phyloP scores from a whole-genome alignment of 768 basidiomycete species.

The Suillus subluteus region DNA sequence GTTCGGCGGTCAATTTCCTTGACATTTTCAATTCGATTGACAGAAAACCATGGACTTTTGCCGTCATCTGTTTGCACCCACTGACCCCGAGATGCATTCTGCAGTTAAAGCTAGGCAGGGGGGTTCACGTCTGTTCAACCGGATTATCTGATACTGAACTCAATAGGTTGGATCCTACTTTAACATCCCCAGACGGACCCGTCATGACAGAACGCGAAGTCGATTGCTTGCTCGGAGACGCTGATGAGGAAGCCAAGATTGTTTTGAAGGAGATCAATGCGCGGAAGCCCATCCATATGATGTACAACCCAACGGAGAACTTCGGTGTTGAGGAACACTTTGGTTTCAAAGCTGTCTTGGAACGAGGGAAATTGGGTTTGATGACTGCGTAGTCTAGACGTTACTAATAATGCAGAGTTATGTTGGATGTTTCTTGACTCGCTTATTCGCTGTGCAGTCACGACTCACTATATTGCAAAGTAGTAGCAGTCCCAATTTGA shows the following conservation, averaged over 20 bases:
- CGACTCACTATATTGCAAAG: not conserved
- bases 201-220: not conserved
- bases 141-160: not conserved
- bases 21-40: not conserved
- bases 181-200: not conserved
- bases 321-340: not conserved
- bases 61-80: not conserved
- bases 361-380: constrained; percentile 1
- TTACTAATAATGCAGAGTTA: not conserved
- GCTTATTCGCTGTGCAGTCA: not conserved
- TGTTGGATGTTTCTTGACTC: not conserved
- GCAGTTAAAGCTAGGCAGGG: not conserved
- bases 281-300: not conserved
- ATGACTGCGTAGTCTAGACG: not conserved
- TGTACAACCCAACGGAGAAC: constrained; percentile 1
- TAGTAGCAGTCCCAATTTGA: not conserved
- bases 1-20: not conserved
- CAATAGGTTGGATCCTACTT: not conserved
- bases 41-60: constrained; percentile 1
- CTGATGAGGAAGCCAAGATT: not conserved
- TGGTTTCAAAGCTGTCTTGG: not conserved
- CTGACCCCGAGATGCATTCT: not conserved
- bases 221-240: not conserved
- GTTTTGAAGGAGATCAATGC: constrained; percentile 2
- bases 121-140: not conserved